A percentile compares a stretch with the other conserved stretches of the same genome.
Conservation (phyloP, 2,329 filamentous ascomycete species). For the Aspergillus sp. region DNA sequence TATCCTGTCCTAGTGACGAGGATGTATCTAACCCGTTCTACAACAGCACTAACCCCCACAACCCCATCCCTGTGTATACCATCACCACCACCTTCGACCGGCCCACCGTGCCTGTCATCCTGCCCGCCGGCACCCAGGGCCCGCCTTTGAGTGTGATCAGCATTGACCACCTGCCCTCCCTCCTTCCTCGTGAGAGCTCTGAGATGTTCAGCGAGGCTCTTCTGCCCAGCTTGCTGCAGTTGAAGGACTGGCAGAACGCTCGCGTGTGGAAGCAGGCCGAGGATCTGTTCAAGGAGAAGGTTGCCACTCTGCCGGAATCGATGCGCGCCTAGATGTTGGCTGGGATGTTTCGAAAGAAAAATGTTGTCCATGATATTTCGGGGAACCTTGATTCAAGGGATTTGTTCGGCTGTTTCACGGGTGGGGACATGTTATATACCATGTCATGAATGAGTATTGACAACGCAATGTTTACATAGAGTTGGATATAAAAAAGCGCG, state of each 20-base stretch:
- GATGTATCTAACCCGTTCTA: constrained; percentile 30
- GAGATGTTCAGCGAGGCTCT: constrained; percentile 81
- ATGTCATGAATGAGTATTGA: background rate
- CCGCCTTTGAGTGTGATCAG: constrained; percentile 75
- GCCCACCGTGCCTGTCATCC: constrained; percentile 75
- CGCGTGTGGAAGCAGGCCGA: constrained; percentile 82
- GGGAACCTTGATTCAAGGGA: background rate
- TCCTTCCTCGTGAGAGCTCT: constrained; percentile 81
- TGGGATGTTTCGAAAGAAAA: background rate
- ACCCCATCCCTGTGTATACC: constrained; percentile 70
- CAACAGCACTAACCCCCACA: constrained; percentile 47
- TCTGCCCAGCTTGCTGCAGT: constrained; percentile 71
- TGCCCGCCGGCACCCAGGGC: constrained; percentile 49
- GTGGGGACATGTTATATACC: background rate
- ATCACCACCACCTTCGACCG: constrained; percentile 83
- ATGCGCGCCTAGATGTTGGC: background rate
- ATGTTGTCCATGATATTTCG: background rate
- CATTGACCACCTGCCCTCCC: constrained; percentile 80
- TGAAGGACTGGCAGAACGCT: constrained; percentile 71
- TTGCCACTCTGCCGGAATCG: constrained; percentile 61
- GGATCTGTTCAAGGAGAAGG: constrained; percentile 81
- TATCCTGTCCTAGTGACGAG: background rate
- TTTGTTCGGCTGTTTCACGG: background rate
- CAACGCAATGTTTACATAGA: constrained; percentile 21
- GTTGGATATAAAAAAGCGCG: constrained; percentile 9